A percentile compares a stretch with the other conserved stretches of the same genome.
Conservation (phyloP, 83 land plant species). For the Thuja plicata region DNA sequence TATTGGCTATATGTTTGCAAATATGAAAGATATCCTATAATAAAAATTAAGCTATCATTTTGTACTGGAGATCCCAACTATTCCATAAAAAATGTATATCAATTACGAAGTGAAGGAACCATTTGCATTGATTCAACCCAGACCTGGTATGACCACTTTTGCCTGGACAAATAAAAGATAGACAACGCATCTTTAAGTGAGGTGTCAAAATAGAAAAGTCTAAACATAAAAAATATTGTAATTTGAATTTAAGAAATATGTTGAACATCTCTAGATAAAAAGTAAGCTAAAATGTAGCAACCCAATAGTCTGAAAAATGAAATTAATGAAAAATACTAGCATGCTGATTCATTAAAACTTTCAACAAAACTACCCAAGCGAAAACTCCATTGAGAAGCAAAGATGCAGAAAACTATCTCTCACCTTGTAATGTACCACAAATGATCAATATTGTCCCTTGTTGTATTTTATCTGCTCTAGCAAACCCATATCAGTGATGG, state of each 20-base stretch:
- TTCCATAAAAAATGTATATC: no score
- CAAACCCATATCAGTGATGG: slow-evolving; percentile 47
- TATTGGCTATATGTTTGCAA: background rate
- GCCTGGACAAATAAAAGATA: slow-evolving; percentile 27
- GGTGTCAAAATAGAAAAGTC: background rate
- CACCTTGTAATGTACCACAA: slow-evolving; percentile 83
- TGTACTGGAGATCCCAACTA: background rate
- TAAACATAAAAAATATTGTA: background rate
- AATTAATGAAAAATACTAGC: background rate
- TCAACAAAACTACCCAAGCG: background rate
- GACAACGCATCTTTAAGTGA: background rate
- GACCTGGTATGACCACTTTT: slow-evolving; percentile 76
- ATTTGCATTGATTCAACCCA: background rate
- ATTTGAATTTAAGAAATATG: no score
- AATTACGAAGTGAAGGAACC: background rate
- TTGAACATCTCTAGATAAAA: background rate
- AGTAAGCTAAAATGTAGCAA: background rate
- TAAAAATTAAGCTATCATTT: background rate
- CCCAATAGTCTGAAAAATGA: background rate
- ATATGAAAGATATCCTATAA: background rate
- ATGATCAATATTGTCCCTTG: slow-evolving; percentile 70
- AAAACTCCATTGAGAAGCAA: background rate
- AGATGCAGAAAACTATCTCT: slow-evolving; percentile 19
- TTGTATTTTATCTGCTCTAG: slow-evolving; percentile 73
- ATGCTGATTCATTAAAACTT: background rate